These are phyloP conservation scores for Henckelia pumila DNA, from an alignment of 257 asterid genomes.

Conservation along the genomic window DNA sequence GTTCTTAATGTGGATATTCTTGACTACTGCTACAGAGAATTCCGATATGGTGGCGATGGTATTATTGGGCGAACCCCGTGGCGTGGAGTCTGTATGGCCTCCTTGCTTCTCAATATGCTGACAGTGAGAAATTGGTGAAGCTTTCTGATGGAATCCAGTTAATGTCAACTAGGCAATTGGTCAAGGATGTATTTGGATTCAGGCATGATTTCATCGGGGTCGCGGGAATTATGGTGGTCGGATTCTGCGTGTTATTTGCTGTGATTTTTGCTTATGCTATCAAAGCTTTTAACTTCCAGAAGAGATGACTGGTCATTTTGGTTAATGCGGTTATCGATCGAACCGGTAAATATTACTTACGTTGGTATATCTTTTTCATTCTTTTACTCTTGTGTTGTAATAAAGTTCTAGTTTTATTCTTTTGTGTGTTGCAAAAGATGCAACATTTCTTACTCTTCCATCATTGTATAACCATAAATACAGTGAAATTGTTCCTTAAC, in stretches of 20 bases:
- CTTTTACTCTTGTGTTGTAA: not conserved
- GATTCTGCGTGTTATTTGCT: slow-evolving; percentile 65
- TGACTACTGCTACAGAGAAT: slow-evolving; percentile 50
- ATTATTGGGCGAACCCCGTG: slow-evolving; percentile 92
- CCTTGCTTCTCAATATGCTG: slow-evolving; percentile 72
- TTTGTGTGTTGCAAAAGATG: not conserved
- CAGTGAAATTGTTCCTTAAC: not conserved
- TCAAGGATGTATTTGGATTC: slow-evolving; percentile 65
- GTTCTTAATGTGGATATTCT: slow-evolving; percentile 15
- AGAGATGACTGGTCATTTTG: slow-evolving; percentile 43
- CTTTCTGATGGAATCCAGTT: slow-evolving; percentile 59
- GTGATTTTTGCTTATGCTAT: slow-evolving; percentile 78
- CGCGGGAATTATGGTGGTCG: slow-evolving; percentile 74
- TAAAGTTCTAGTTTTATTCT: too few species aligned
- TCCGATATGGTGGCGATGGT: slow-evolving; percentile 98
- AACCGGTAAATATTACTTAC: slow-evolving; percentile 3
- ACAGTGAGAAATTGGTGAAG: slow-evolving; percentile 47
- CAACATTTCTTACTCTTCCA: not conserved
- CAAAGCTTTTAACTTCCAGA: slow-evolving; percentile 79
- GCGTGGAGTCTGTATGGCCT: slow-evolving; percentile 95
- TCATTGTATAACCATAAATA: too few species aligned
- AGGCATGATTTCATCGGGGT: slow-evolving; percentile 69
- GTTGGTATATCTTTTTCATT: slow-evolving; percentile 3
- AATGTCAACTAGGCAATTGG: slow-evolving; percentile 42
- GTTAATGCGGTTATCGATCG: not conserved